Conservation (phyloP, 2,329 filamentous ascomycete genomes). For the Aspergillus clavatus region DNA sequence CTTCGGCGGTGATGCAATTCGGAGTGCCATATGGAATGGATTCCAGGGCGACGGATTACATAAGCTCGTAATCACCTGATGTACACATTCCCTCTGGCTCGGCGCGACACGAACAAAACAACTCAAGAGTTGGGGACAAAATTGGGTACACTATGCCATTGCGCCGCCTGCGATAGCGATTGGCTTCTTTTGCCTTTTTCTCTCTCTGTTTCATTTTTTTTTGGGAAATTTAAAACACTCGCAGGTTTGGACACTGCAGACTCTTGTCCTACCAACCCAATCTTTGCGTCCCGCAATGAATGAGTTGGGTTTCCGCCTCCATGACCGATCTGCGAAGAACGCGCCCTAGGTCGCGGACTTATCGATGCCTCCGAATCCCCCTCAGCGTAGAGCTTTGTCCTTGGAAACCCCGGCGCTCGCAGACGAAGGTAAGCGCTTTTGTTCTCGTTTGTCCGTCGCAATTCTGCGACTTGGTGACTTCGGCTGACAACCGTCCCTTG, state of each 20-base stretch:
- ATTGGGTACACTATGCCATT: no score
- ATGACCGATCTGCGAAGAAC: constrained; percentile 41
- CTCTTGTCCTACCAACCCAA: constrained; percentile 5
- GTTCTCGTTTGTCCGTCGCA: not conserved
- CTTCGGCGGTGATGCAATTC: not conserved
- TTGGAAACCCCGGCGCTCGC: constrained; percentile 49
- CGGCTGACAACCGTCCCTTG: constrained; percentile 2
- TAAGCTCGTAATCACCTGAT: constrained; percentile 14
- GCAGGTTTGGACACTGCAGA: constrained; percentile 3
- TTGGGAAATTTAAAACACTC: not conserved
- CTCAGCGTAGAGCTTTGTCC: constrained; percentile 38
- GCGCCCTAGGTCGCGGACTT: constrained; percentile 44
- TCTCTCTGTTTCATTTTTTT: not conserved
- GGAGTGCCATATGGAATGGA: not conserved
- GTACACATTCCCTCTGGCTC: constrained; percentile 9
- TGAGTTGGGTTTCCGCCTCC: constrained; percentile 35
- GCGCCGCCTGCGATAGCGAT: no score
- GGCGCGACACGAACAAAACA: constrained; percentile 19
- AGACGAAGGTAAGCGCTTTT: constrained; percentile 51
- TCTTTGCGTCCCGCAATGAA: constrained; percentile 34
- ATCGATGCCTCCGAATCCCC: constrained; percentile 48
- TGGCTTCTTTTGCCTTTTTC: constrained; percentile 2
- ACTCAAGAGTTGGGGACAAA: constrained; percentile 7
- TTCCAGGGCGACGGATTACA: constrained; percentile 10
- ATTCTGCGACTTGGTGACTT: not conserved